Evolutionary conservation across 1,284 basidiomycete genomes (phyloP), one percentile per base, ranked within the genome.

Genomic region (Stygiomarasmius scandens): DNA sequence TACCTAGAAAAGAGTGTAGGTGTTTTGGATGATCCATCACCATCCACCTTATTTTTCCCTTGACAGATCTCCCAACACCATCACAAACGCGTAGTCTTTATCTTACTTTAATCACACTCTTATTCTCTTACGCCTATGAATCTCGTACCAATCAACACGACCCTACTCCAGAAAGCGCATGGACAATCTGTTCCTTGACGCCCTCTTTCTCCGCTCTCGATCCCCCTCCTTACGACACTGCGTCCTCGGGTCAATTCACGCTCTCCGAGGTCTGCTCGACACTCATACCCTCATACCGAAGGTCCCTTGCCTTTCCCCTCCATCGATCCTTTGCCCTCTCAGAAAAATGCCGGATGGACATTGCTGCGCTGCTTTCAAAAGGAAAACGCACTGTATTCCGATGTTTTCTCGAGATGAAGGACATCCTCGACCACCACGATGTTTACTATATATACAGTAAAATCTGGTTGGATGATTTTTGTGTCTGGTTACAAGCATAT

Each of bases 391-490:
- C 73, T 22, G 75, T 89, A 32, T 70, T 84, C 49, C 82, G 86
- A 62, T 85, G 80, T 64, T 76, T 93, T 45, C 73, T 93, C 45
- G 85, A 84, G 67, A 78, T 85, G 73, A 91, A 88, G 71, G 69
- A 77, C 49, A 83, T 91, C 51, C 70, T 93, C 58, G 90, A 92
- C 66, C 84, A 83, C 64, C 89, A 92, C 63, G 90, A 91, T 61
- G 86, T 89, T 11, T 93, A 92, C 72, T 92, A 91, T 68, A 77
- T 92, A 23, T 93, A 92, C 70, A 87, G 83, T 70, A 91, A 90
- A 67, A 81, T 92, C 45, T 93, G 90, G 90, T 62, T 92, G 43
- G 87, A 92, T 62, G 91, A 92, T 66, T 86, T 90, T 65, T 89
- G 87, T 64, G 79, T 85, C 16, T 92, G 90, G 90, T 75, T 81